These are phyloP conservation scores for Stephanodiscus triporus DNA, from an alignment of 108 stramenopile species.

Conservation along the genomic window DNA sequence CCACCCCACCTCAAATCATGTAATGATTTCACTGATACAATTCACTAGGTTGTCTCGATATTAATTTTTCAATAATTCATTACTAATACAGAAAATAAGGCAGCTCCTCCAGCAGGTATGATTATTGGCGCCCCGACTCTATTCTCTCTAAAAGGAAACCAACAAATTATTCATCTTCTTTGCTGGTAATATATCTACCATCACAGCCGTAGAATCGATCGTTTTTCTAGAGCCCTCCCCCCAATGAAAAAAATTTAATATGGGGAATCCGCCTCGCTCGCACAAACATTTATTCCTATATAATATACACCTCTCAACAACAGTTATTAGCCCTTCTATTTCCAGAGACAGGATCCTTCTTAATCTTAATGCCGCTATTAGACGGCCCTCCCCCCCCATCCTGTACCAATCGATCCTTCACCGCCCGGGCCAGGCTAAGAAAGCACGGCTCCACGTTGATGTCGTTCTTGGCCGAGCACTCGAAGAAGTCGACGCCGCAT, in stretches of 20 bases:
- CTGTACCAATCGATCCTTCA: constrained; percentile 83
- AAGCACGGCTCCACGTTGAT: constrained; percentile 92
- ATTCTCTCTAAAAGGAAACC: too few relatives aligned
- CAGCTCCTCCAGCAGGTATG: neutral
- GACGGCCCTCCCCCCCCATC: constrained; percentile 81
- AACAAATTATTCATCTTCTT: too few relatives aligned
- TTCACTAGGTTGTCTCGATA: too few relatives aligned
- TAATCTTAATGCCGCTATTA: too few relatives aligned
- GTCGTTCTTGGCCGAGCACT: constrained; percentile 97
- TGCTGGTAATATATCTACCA: too few relatives aligned
- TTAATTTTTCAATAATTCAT: neutral
- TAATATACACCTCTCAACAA: constrained; percentile 20
- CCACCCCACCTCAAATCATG: too few relatives aligned
- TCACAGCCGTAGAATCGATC: too few relatives aligned
- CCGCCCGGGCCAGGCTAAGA: constrained; percentile 77
- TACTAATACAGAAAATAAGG: constrained; percentile 4
- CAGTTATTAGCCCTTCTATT: constrained; percentile 35
- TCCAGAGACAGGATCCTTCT: constrained; percentile 42
- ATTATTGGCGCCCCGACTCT: neutral
- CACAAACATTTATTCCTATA: neutral
- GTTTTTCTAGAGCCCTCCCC: neutral
- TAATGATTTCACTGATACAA: too few relatives aligned
- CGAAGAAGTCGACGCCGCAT: constrained; percentile 95
- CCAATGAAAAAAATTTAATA: neutral
- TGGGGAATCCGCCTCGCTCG: neutral